These are phyloP conservation scores for Hypomontagnella monticulosa DNA, from an alignment of 495 filamentous ascomycete genomes.

Conservation along the genomic window DNA sequence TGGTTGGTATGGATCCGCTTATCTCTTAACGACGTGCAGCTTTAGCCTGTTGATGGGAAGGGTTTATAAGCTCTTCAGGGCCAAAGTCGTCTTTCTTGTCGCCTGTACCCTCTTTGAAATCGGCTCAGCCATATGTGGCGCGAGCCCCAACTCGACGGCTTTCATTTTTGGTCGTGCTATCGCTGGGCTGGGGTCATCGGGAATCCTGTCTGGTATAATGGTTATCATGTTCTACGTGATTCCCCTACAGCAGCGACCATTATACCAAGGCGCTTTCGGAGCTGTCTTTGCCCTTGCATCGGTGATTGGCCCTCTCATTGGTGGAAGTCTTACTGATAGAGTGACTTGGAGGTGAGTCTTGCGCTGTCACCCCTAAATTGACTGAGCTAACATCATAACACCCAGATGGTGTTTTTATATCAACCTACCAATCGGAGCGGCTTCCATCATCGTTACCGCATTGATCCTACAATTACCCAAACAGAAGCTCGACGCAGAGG, in stretches of 20 bases:
- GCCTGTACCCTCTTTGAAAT: constrained; percentile 58
- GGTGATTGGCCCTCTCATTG: constrained; percentile 56
- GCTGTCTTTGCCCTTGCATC: constrained; percentile 57
- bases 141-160: constrained; percentile 62
- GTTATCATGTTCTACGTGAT: constrained; percentile 58
- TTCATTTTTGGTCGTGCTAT: constrained; percentile 69
- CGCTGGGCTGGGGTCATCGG: constrained; percentile 61
- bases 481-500: constrained; percentile 65
- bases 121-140: constrained; percentile 65
- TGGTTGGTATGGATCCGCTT: constrained; percentile 62
- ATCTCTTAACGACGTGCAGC: constrained; percentile 49
- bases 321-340: constrained; percentile 64
- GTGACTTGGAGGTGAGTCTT: constrained; percentile 49
- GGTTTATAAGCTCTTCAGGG: constrained; percentile 50
- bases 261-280: constrained; percentile 60
- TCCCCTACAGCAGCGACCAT: constrained; percentile 56
- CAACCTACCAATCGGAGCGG: constrained; percentile 58
- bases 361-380: no score
- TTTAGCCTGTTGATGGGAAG: constrained; percentile 54
- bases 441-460: constrained; percentile 37
- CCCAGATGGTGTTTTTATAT: constrained; percentile 63
- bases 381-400: no score
- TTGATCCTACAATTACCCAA: constrained; percentile 69
- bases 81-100: constrained; percentile 23
- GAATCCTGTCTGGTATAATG: constrained; percentile 52